Evolutionary conservation across 2,329 filamentous ascomycete species (phyloP).

Genomic region (Fusarium pininemorale): DNA sequence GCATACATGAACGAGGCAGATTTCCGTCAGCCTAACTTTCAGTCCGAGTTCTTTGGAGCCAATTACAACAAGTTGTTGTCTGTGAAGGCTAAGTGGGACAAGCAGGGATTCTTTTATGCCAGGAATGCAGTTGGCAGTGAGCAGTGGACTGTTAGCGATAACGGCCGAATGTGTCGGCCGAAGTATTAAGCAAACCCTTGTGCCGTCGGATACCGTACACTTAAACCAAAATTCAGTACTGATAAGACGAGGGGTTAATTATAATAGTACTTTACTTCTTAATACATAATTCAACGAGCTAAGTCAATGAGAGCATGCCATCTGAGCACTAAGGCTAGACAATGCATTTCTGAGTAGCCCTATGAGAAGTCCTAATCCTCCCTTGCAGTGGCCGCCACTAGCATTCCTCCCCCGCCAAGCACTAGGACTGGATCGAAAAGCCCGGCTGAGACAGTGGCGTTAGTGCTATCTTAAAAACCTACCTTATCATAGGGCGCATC

Average conservation of each 20-base stretch:
- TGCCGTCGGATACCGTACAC: background rate
- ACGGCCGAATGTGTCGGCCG: conserved; percentile 34
- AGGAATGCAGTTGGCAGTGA: conserved; percentile 61
- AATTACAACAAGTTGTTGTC: conserved; percentile 54
- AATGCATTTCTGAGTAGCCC: background rate
- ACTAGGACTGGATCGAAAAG: background rate
- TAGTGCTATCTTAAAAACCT: background rate
- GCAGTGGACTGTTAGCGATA: conserved; percentile 47
- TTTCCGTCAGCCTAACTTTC: conserved; percentile 54
- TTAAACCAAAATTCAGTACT: background rate
- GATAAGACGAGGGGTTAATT: background rate
- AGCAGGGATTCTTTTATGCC: conserved; percentile 55
- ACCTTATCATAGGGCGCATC: background rate
- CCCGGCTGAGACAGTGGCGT: background rate
- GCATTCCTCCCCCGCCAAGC: background rate
- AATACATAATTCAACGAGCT: background rate
- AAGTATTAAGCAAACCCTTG: background rate
- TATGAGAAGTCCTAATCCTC: background rate
- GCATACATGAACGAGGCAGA: conserved; percentile 64
- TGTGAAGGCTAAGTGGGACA: conserved; percentile 63
- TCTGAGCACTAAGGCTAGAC: too few relatives aligned
- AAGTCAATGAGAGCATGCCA: background rate
- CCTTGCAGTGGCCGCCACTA: background rate
- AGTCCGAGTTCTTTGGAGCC: conserved; percentile 52
- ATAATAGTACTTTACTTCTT: background rate